phyloP scores from a whole-genome alignment of 2,329 filamentous ascomycete genomes.

The Ceratocystis variospora region DNA sequence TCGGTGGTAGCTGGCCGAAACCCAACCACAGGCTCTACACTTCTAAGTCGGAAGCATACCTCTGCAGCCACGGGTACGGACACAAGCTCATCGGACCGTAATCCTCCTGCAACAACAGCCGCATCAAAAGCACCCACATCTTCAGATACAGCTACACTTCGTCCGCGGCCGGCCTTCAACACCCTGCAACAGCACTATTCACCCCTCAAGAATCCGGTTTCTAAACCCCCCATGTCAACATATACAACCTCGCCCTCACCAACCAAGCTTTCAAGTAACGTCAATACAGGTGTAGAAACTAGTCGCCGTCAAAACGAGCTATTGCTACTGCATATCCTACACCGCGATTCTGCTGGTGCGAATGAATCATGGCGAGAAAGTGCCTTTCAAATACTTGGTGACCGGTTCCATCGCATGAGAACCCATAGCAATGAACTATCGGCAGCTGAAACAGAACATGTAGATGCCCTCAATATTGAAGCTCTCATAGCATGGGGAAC shows the following conservation, averaged over 20 bases:
- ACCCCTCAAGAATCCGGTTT: constrained; percentile 43
- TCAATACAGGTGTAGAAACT: constrained; percentile 45
- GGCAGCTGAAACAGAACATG: constrained; percentile 30
- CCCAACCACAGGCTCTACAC: background rate
- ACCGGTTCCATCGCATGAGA: constrained; percentile 32
- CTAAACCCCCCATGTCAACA: constrained; percentile 47
- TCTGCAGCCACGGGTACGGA: background rate
- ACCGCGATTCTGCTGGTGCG: constrained; percentile 37
- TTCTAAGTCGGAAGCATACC: background rate
- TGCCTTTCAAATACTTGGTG: constrained; percentile 36
- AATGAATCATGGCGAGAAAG: constrained; percentile 41
- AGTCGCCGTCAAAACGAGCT: constrained; percentile 49
- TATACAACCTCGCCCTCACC: constrained; percentile 47
- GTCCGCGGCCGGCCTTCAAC: constrained; percentile 43
- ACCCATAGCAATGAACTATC: constrained; percentile 27
- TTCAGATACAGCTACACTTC: constrained; percentile 23
- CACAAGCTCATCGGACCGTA: background rate
- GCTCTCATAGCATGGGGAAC: constrained; percentile 40
- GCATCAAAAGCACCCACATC: constrained; percentile 11
- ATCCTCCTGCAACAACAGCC: background rate
- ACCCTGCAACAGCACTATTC: constrained; percentile 55
- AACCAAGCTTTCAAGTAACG: constrained; percentile 46
- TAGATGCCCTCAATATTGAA: constrained; percentile 37
- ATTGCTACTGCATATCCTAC: constrained; percentile 50
- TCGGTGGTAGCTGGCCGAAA: background rate